phyloP scores from a whole-genome alignment of 768 basidiomycete species.

The Auricularia sp. region DNA sequence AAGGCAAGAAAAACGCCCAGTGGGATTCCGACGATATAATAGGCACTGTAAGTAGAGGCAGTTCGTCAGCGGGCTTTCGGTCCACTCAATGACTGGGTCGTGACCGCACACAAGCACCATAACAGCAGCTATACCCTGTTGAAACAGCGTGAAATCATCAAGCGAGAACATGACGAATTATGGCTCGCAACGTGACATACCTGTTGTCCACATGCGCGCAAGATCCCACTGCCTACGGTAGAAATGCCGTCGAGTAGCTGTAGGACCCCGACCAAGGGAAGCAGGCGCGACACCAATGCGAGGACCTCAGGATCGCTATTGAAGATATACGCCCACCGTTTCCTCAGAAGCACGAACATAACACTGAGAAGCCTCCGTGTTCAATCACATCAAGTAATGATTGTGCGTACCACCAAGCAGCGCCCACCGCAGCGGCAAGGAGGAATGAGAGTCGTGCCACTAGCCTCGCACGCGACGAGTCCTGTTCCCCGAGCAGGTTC shows the following conservation, averaged over 20 bases:
- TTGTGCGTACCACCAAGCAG: constrained; percentile 47
- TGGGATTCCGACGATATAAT: constrained; percentile 78
- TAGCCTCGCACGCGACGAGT: constrained; percentile 60
- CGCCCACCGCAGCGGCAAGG: constrained; percentile 54
- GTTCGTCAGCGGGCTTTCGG: constrained; percentile 1
- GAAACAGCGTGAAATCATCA: constrained; percentile 69
- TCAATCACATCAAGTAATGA: background rate
- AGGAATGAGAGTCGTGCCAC: constrained; percentile 55
- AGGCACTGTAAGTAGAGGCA: constrained; percentile 36
- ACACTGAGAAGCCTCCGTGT: constrained; percentile 23
- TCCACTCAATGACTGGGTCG: background rate
- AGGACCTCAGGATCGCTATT: constrained; percentile 55
- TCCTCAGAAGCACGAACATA: constrained; percentile 49
- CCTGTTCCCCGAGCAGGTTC: constrained; percentile 76
- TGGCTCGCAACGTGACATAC: constrained; percentile 19
- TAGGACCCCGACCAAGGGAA: constrained; percentile 69
- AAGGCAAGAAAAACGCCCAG: constrained; percentile 74
- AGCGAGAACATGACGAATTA: constrained; percentile 1
- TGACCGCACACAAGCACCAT: background rate
- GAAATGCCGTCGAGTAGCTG: constrained; percentile 77
- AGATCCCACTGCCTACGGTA: constrained; percentile 61
- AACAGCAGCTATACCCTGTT: constrained; percentile 27
- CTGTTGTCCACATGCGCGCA: constrained; percentile 77
- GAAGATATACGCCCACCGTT: constrained; percentile 65
- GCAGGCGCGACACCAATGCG: constrained; percentile 49